A percentile compares a stretch with the other conserved stretches of the same genome.
These are phyloP conservation scores for Candida sakaeoensis DNA, from an alignment of 805 yeast genomes.

Conservation along the genomic window DNA sequence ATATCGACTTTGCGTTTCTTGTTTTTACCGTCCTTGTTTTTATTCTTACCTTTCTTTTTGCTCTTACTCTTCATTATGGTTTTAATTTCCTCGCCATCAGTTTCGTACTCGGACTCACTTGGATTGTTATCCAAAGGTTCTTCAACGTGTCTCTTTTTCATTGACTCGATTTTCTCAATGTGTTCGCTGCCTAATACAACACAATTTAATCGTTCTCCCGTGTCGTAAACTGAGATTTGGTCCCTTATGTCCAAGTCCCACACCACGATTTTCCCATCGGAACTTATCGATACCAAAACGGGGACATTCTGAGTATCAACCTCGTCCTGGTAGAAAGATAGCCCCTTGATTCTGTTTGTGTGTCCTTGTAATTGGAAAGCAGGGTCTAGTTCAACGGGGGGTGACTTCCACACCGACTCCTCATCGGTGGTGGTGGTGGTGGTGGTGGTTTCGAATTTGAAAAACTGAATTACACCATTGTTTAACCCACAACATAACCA, in stretches of 20 bases:
- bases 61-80: slow-evolving; percentile 46
- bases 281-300: slow-evolving; percentile 75
- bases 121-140: slow-evolving; percentile 19
- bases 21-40: too few species aligned
- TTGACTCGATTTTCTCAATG: slow-evolving; percentile 67
- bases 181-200: slow-evolving; percentile 71
- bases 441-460: slow-evolving; percentile 34
- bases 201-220: slow-evolving; percentile 90
- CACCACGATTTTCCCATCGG: slow-evolving; percentile 90
- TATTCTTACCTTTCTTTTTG: slow-evolving; percentile 6
- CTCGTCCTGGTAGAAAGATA: slow-evolving; percentile 48
- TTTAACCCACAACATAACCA: slow-evolving; percentile 65
- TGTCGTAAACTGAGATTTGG: slow-evolving; percentile 85
- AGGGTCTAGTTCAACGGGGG: slow-evolving; percentile 35
- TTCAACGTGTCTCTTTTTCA: slow-evolving; percentile 50
- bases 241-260: slow-evolving; percentile 69
- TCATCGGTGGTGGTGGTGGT: slow-evolving; percentile 20
- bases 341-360: slow-evolving; percentile 78
- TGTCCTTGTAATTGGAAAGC: slow-evolving; percentile 72
- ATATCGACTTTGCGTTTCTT: slow-evolving; percentile 50
- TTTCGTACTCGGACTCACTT: slow-evolving; percentile 72
- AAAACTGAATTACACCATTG: slow-evolving; percentile 67
- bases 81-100: slow-evolving; percentile 65
- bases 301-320: slow-evolving; percentile 29
- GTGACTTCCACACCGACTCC: slow-evolving; percentile 20